These are phyloP conservation scores for Venturia carpophila DNA, from an alignment of 2,329 filamentous ascomycete species.

Conservation along the genomic window DNA sequence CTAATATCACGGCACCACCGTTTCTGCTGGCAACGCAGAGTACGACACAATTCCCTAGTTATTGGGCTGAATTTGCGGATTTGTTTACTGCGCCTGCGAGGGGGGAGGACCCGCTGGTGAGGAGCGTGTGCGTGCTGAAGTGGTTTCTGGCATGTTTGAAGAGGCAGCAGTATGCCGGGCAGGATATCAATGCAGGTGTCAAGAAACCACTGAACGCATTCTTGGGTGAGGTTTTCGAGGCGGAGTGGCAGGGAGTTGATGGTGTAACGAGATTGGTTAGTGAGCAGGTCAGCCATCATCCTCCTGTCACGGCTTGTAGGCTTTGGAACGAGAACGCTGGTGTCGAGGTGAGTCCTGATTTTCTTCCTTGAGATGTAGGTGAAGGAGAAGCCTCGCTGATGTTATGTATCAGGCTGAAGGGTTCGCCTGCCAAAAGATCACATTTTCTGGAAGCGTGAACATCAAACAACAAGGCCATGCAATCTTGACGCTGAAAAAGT, in stretches of 20 bases:
- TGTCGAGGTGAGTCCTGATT: not conserved
- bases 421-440: conserved; percentile 41
- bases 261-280: conserved; percentile 34
- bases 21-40: conserved; percentile 40
- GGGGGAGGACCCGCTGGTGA: conserved; percentile 33
- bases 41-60: conserved; percentile 40
- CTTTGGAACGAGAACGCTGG: conserved; percentile 34
- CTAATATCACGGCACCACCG: conserved; percentile 41
- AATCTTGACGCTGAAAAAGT: conserved; percentile 37
- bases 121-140: conserved; percentile 41
- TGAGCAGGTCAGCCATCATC: conserved; percentile 42
- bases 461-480: conserved; percentile 42
- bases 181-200: conserved; percentile 35
- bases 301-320: conserved; percentile 41
- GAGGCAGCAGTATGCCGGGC: conserved; percentile 42
- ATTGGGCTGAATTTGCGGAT: conserved; percentile 39
- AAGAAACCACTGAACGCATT: conserved; percentile 48
- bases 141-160: conserved; percentile 42
- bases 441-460: conserved; percentile 37
- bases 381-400: conserved; percentile 20
- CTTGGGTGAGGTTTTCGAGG: conserved; percentile 42
- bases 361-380: conserved; percentile 14
- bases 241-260: conserved; percentile 24
- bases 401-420: conserved; percentile 38
- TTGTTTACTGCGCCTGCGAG: conserved; percentile 40